A percentile compares a stretch with the other conserved stretches of the same genome.
phyloP scores from a whole-genome alignment of 2,329 filamentous ascomycete species.

The Verticillium longisporum region DNA sequence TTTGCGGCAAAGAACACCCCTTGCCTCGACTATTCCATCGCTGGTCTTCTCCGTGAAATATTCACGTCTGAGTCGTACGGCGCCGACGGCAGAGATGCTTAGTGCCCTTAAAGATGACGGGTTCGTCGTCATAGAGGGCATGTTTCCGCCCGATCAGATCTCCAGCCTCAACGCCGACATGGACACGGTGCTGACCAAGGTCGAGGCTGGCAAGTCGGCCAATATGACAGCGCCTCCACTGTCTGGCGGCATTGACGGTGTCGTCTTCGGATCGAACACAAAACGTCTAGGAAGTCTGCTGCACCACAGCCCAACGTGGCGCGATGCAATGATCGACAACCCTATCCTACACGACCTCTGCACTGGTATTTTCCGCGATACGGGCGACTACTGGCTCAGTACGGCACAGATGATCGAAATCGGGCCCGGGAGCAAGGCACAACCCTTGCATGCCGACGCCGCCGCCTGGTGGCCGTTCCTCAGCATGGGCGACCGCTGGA shows the following conservation, averaged over 20 bases:
- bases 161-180: conserved; percentile 6
- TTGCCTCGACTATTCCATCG: not conserved
- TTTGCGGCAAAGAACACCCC: not conserved
- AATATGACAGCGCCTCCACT: not conserved
- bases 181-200: conserved; percentile 1
- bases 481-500: conserved; percentile 1
- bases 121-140: conserved; percentile 12
- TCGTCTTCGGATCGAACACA: conserved; percentile 15
- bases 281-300: conserved; percentile 17
- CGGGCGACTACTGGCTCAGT: conserved; percentile 20
- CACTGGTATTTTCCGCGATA: conserved; percentile 16
- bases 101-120: not conserved
- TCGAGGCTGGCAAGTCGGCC: not conserved
- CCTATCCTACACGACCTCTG: conserved; percentile 18
- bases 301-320: conserved; percentile 18
- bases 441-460: conserved; percentile 17
- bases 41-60: not conserved
- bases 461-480: not conserved
- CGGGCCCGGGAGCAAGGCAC: conserved; percentile 14
- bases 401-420: conserved; percentile 17
- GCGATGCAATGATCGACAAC: conserved; percentile 18
- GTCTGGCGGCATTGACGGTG: not conserved
- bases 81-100: not conserved
- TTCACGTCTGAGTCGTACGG: not conserved
- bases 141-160: conserved; percentile 3